Evolutionary conservation across 306 rosid species (phyloP).

Genomic region (Cucurbita argyrosperma): DNA sequence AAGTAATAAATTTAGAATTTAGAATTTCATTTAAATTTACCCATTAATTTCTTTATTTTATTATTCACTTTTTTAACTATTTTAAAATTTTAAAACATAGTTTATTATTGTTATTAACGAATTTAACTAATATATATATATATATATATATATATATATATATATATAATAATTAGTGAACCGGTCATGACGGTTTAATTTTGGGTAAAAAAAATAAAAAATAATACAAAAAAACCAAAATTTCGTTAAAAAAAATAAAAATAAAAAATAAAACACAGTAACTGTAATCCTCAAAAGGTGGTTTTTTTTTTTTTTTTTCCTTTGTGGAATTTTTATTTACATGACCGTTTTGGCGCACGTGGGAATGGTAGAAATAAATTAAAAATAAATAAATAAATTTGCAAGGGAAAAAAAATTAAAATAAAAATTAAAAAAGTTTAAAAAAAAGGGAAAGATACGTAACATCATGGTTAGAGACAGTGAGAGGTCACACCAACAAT

Average conservation of each 20-base stretch:
- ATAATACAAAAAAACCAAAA: background rate
- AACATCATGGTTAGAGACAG: slow-evolving; percentile 22
- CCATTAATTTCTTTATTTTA: no score
- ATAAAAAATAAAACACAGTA: background rate
- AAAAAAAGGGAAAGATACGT: background rate
- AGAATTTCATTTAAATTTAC: no score
- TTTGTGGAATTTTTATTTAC: background rate
- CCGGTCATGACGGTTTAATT: no score
- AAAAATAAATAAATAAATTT: background rate
- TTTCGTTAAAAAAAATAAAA: background rate
- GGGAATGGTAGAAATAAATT: slow-evolving; percentile 8
- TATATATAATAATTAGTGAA: no score
- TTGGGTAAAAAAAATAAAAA: no score
- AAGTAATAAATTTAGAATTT: no score
- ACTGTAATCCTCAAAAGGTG: background rate
- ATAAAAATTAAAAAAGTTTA: background rate
- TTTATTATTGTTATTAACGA: no score
- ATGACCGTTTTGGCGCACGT: slow-evolving; percentile 21
- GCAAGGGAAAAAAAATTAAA: background rate
- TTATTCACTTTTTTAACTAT: no score
- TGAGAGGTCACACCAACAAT: slow-evolving; percentile 34
- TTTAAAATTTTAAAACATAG: no score
- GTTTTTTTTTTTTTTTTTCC: no score
- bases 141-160: no score
- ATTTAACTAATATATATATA: no score